Percentiles rank a stretch among this genome's conserved stretches.
phyloP scores from a whole-genome alignment of 2,329 filamentous ascomycete genomes.

The Penicillium sp. region DNA sequence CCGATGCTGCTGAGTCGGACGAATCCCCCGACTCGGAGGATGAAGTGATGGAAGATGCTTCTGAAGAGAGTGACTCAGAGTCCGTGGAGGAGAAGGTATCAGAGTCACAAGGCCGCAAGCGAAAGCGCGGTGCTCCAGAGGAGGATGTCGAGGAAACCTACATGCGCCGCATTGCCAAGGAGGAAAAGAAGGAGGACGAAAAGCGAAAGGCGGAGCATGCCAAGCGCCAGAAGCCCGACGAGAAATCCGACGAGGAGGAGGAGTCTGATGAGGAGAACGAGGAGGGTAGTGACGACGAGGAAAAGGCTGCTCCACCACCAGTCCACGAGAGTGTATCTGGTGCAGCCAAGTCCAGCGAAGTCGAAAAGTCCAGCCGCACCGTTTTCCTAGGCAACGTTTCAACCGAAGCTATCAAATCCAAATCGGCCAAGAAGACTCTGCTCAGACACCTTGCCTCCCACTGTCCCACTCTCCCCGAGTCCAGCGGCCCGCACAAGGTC shows the following conservation, averaged over 20 bases:
- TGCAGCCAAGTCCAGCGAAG: slow-evolving; percentile 54
- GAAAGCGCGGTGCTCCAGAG: slow-evolving; percentile 58
- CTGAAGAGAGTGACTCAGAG: slow-evolving; percentile 53
- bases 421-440: slow-evolving; percentile 77
- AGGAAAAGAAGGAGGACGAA: slow-evolving; percentile 43
- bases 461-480: slow-evolving; percentile 57
- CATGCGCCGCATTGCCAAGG: slow-evolving; percentile 49
- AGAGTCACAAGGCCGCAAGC: slow-evolving; percentile 48
- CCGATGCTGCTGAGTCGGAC: slow-evolving; percentile 33
- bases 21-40: slow-evolving; percentile 36
- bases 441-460: slow-evolving; percentile 78
- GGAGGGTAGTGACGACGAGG: slow-evolving; percentile 40
- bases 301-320: slow-evolving; percentile 32
- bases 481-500: slow-evolving; percentile 68
- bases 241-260: slow-evolving; percentile 37
- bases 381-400: slow-evolving; percentile 94
- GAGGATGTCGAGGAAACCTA: slow-evolving; percentile 50
- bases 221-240: slow-evolving; percentile 41
- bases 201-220: slow-evolving; percentile 40
- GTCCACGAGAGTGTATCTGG: slow-evolving; percentile 46
- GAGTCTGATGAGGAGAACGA: slow-evolving; percentile 31
- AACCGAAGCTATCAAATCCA: slow-evolving; percentile 78
- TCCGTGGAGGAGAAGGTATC: slow-evolving; percentile 47
- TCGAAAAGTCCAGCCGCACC: slow-evolving; percentile 86
- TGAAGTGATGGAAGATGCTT: slow-evolving; percentile 47